Evolutionary conservation across 345 rosid species (phyloP).

Genomic region (Lepidium aucheri): DNA sequence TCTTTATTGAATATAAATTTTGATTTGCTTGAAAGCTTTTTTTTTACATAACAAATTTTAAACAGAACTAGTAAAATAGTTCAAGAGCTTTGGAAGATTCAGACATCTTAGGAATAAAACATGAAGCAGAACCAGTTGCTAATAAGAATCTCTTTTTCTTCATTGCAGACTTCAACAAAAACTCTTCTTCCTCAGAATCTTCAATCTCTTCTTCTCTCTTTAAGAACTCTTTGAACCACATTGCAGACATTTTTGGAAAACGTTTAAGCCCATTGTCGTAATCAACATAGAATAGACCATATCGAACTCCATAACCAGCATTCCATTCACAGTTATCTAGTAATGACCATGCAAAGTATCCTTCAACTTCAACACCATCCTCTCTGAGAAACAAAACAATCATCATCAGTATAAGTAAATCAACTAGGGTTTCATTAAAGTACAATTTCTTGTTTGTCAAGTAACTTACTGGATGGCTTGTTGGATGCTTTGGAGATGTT

Average conservation of each 20-base stretch:
- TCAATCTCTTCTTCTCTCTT: conserved; percentile 26
- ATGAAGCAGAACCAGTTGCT: conserved; percentile 22
- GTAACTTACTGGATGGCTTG: conserved; percentile 27
- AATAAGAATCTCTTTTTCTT: conserved; percentile 23
- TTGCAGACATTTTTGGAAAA: conserved; percentile 50
- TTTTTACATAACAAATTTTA: neutral
- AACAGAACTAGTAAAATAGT: conserved; percentile 7
- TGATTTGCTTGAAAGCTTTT: conserved; percentile 10
- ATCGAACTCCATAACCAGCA: conserved; percentile 42
- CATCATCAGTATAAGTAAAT: neutral
- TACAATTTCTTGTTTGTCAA: neutral
- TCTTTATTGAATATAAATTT: conserved; percentile 13
- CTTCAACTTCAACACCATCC: conserved; percentile 45
- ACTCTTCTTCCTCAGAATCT: conserved; percentile 19
- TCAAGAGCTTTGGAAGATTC: conserved; percentile 29
- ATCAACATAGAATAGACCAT: conserved; percentile 48
- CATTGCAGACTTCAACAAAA: conserved; percentile 11
- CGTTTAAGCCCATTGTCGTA: conserved; percentile 44
- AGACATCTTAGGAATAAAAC: conserved; percentile 26
- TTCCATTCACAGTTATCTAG: conserved; percentile 63
- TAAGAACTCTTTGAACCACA: conserved; percentile 57
- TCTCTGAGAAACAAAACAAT: conserved; percentile 13
- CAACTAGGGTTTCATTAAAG: neutral
- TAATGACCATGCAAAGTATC: conserved; percentile 56
- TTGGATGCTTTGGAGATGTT: conserved; percentile 30